Evolutionary conservation across 2,329 filamentous ascomycete genomes (phyloP), one percentile per base, ranked within the genome.

Genomic region (Colletotrichum australisinense): DNA sequence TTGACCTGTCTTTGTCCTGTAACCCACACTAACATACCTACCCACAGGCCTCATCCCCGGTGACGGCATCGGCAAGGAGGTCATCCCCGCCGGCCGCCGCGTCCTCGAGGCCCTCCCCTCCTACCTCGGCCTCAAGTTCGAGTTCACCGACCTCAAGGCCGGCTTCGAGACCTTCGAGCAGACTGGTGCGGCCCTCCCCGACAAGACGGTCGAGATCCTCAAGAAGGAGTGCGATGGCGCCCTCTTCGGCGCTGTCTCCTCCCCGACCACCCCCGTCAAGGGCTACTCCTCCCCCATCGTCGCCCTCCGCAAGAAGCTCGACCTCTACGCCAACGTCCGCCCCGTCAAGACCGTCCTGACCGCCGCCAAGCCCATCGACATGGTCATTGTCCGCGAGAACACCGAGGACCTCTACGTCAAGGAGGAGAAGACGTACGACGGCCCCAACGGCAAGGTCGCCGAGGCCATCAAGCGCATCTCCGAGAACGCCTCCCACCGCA

Each of bases 341-440:
- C 96, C 96, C 67, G 97, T 98, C 83, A 98, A 98, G 88, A 93
- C 93, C 58, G 91, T 94, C 75, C 80, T 87, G 75, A 93, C 91
- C 42, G 89, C 90, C 67, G 78, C 84, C 58, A 89, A 88, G 79
- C 93, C 93, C 75, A 95, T 98, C 80, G 97, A 99, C 86, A 93
- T 99, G 83, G 97, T 99, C 80, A 99, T 98, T 79, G 97, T 98
- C 68, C 94, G 97, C 76, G 97, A 99, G 86, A 99, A 99, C 88
- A 99, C 97, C 38, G 97, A 99, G 87, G 97, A 99, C 83, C 90
- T 99, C 53, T 98, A 98, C 85, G 96, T 99, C 79, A 98, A 98
- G 87, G 94, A 98, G 83, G 97, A 99, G 87, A 93, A 88, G 83
- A 98, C 95, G 26, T 93, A 91, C 81, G 90, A 94, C 67, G 91